Evolutionary conservation across 2,329 filamentous ascomycete species (phyloP).

Genomic region (Colletotrichum sp.): DNA sequence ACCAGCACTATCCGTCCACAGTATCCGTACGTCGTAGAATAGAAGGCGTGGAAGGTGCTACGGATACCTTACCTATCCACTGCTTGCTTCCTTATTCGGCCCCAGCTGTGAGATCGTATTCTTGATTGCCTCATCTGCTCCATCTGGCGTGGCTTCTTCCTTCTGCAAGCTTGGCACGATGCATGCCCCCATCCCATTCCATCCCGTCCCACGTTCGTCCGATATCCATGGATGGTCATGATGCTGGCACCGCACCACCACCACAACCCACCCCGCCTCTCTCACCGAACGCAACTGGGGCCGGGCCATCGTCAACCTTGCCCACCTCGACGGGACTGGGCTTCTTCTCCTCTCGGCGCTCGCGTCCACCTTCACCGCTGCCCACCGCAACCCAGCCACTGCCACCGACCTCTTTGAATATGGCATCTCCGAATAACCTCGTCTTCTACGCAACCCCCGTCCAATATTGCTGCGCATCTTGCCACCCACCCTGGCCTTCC

Average conservation of each 20-base stretch:
- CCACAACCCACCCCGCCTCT: neutral
- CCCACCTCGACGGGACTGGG: neutral
- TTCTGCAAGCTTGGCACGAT: neutral
- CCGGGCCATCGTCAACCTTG: neutral
- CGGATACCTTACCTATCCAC: neutral
- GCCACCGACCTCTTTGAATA: neutral
- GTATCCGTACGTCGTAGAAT: neutral
- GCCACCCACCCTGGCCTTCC: neutral
- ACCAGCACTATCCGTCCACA: neutral
- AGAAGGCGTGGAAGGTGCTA: neutral
- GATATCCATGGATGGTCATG: neutral
- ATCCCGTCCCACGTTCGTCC: neutral
- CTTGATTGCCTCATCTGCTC: neutral
- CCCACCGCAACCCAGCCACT: neutral
- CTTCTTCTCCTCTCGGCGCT: neutral
- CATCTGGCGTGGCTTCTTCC: neutral
- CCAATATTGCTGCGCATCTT: neutral
- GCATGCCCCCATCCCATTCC: neutral
- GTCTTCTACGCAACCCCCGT: neutral
- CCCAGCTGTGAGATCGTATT: neutral
- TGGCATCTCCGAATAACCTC: neutral
- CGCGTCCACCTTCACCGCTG: neutral
- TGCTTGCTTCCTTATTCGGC: neutral
- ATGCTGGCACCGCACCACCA: neutral
- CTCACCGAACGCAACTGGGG: slow-evolving; percentile 1